Evolutionary conservation across 441 rosid genomes (phyloP), one percentile per base, ranked within the genome.

Genomic region (Manihot esculenta): DNA sequence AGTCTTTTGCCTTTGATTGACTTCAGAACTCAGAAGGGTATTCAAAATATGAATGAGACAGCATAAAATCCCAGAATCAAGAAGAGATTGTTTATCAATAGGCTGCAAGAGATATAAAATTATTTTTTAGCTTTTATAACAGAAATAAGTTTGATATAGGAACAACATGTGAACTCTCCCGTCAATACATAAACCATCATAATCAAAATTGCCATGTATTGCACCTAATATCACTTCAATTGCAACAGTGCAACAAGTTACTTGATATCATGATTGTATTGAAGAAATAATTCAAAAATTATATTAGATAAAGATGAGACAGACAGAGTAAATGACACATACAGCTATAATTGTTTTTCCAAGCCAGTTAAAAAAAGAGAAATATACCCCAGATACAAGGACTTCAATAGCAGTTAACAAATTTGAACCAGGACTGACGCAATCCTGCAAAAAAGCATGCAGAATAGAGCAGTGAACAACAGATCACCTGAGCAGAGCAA

Each of bases 11-110:
- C 64, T 68, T 77, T 74, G 78, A 72, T 77, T 72, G 64, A 79
- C 66, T 83, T 80, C 81, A 65, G 92, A 83, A 73, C 85, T 81
- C 80, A 92, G 75, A 84, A 96, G 86, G 67, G 90, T 84, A 84
- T 75, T 89, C 70, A 96, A 87, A 78, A 90, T 75, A 41, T 87
- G 97, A 86, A 96, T 84, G 76, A 96, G 94, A 84, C 98, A 96
- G 79, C 97, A 91, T 27, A 93, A 87, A 82, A 96, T 90, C 80
- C 98, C 99, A 85, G 99, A 96, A 85, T 96, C 99, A 71, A 96
- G 89, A 51, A 96, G 88, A 53, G 98, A 90, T 69, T 96, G 99
- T 80, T 93, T 92, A 82, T 96, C 99, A 72, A 88, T 81, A 45
- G 97, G 92, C 99, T 96, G 97, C 82, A 86, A 79, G 77, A 74